Evolutionary conservation across 257 asterid genomes (phyloP), one percentile per base, ranked within the genome.

Genomic region (Nicotiana otophora): DNA sequence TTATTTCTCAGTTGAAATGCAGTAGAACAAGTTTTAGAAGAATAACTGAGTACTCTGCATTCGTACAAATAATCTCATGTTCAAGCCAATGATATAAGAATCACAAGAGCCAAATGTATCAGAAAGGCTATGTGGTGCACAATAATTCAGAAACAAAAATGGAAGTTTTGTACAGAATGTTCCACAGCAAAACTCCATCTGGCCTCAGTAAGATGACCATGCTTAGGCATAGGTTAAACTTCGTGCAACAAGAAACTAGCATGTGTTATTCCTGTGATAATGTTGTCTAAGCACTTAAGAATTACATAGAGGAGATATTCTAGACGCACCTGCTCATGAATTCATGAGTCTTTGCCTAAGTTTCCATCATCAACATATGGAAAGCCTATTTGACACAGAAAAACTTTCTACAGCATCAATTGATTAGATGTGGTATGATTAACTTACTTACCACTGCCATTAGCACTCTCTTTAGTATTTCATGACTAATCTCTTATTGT

Each of bases 51-150:
- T 39, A n/a, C 33, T 69, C 57, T 69, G 31, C 31, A 69, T 39
- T 39, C 42, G 28, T 68, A 19, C 7, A 36, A 46, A 68, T 9
- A 20, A 20, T 9, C 19, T 69, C 77, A 69, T 12, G 57, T 20
- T 48, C 23, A 69, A 68, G 77, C 10, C 57, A 69, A 10, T 69
- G 77, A 69, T 39, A 69, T 39, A 54, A 69, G 77, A 69, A 69
- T 69, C 57, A 69, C 9, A 36, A n/a, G 77, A 69, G 28, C 77
- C 77, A 4, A 39, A 69, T 69, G 57, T 69, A 69, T 69, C 77
- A 69, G 57, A 39, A 69, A 36, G 31, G 10, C 1, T 5, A 69
- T 69, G 5, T 69, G 76, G 51, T 36, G 57, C 77, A 39, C 19
- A 69, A 39, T 69, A 69, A 69, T 69, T 54, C 42, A 39, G 42